Base-by-base conservation (phyloP, 768 basidiomycete genomes). In the Leccinum variicolor region DNA sequence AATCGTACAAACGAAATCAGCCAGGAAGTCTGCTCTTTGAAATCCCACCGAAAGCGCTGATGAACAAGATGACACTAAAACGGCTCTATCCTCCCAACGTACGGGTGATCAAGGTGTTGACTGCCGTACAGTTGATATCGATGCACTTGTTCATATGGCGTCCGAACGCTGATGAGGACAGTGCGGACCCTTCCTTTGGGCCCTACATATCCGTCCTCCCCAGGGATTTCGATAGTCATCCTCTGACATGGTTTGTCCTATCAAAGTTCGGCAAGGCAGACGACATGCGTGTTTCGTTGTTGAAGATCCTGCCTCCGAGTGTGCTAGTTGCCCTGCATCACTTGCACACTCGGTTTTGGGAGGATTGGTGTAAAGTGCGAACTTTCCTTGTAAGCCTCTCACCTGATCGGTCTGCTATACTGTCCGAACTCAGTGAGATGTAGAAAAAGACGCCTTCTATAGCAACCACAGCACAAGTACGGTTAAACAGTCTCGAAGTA, bases 181-280 rank as follows among this genome's bases (percentile, higher is more conserved):
- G 83, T 21, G 60, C 59, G 25, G 88, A 90, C 64, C 75, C 80
- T 62, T 69, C 69, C 14, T 87, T 86, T 69, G 83, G 87, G 26
- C 87, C 91, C 2, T 97, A 93, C 68, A 85, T 97, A 48, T 85
- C 87, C 0, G 79, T 85, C 1, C 74, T 98, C 26, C 96, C 96
- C 3, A 69, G 69, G 54, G 73, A 84, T 28, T 95, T 98, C 69
- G 78, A 78, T 43, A 76, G 76, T 25, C 94, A 97, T 74, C 96
- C 95, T 6, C 76, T 97, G n/a, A 81, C 86, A 19, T 94, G 91
- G 92, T 57, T 81, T 5, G 76, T 81, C 49, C 59, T 63, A 14
- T 66, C 71, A 54, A 66, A 65, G 57, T 55, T 58, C 46, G 28
- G 53, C 41, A 53, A 49, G 51, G 55, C 55, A 36, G 57, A 51